Evolutionary conservation across 306 rosid species (phyloP), one percentile per base, ranked within the genome.

Genomic region (Albizia julibrissin): DNA sequence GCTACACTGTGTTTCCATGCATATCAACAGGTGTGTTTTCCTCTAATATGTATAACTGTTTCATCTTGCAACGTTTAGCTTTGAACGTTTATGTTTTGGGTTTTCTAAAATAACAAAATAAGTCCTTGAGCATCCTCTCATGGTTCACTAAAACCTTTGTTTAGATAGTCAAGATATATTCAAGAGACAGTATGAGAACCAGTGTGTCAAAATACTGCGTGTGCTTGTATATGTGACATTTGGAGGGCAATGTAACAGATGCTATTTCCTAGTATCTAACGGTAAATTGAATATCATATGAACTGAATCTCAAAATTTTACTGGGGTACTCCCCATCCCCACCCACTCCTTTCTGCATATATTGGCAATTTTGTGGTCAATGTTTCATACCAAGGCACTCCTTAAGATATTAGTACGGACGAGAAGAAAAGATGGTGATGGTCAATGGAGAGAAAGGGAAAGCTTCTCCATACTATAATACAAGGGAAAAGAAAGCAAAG

Each of bases 1-100:
- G 99, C 98, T 83, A 98, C 98, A 73, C 90, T 96, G 47, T 91
- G 97, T 87, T 96, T 89, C 92, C 99, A 96, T 64, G 97, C 97
- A 21, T 96, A 96, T 84, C 99, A 96, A 83, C 99, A 96, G 91
- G 99, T 93, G 66, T 82, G 90, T 81, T 80, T 67, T 58, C 79
- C 64, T 67, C 50, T 78, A 82, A 73, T 79, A 62, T 75, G 42
- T 58, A 65, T 72, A 46, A 7, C 39, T 34, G n/a, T 62, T 72
- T 56, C 37, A 56, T 80, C 37, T 59, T 44, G 31, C 10, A 58
- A 58, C 22, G 8, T 13, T 61, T 34, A 26, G 19, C 33, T 50
- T 74, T 18, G 64, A 77, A 24, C 71, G 6, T 80, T 61, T 58
- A 9, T 11, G 24, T 62, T 62, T 62, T 62, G 1, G 3, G 9